A percentile compares a stretch with the other conserved stretches of the same genome.
Evolutionary conservation across 2,329 filamentous ascomycete genomes (phyloP).

Genomic region (Penicillium sp.): DNA sequence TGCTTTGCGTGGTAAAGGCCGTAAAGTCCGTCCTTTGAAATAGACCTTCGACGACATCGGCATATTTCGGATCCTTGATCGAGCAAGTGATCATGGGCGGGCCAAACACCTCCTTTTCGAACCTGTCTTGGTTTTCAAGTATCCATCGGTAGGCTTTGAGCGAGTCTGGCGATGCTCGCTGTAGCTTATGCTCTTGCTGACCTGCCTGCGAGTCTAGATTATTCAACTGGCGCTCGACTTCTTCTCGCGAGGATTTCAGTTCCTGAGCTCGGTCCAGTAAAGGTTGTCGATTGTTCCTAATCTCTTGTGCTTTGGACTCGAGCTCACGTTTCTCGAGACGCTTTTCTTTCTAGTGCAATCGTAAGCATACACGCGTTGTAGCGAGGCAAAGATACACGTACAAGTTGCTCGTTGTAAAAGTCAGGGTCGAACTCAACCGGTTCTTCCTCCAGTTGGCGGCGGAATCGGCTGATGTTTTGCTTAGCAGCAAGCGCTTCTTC

Average conservation of each 20-base stretch:
- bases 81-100: slow-evolving; percentile 76
- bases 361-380: slow-evolving; percentile 12
- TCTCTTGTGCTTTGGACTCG: slow-evolving; percentile 37
- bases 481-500: slow-evolving; percentile 49
- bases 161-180: slow-evolving; percentile 56
- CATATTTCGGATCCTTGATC: slow-evolving; percentile 65
- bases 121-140: slow-evolving; percentile 60
- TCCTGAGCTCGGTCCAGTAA: slow-evolving; percentile 33
- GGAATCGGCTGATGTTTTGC: slow-evolving; percentile 56
- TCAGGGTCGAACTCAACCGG: slow-evolving; percentile 63
- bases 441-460: slow-evolving; percentile 56
- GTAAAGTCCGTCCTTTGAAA: slow-evolving; percentile 51
- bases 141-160: slow-evolving; percentile 76
- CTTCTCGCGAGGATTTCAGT: slow-evolving; percentile 34
- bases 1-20: slow-evolving; percentile 68
- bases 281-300: slow-evolving; percentile 35
- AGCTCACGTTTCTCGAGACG: slow-evolving; percentile 35
- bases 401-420: slow-evolving; percentile 67
- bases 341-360: slow-evolving; percentile 51
- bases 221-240: slow-evolving; percentile 48
- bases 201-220: slow-evolving; percentile 68
- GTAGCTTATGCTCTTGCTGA: slow-evolving; percentile 63
- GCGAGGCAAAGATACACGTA: slow-evolving; percentile 42
- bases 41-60: slow-evolving; percentile 54
- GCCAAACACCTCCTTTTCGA: slow-evolving; percentile 71